Conservation (phyloP, 2,329 filamentous ascomycete genomes). For the Alternaria arbusti region DNA sequence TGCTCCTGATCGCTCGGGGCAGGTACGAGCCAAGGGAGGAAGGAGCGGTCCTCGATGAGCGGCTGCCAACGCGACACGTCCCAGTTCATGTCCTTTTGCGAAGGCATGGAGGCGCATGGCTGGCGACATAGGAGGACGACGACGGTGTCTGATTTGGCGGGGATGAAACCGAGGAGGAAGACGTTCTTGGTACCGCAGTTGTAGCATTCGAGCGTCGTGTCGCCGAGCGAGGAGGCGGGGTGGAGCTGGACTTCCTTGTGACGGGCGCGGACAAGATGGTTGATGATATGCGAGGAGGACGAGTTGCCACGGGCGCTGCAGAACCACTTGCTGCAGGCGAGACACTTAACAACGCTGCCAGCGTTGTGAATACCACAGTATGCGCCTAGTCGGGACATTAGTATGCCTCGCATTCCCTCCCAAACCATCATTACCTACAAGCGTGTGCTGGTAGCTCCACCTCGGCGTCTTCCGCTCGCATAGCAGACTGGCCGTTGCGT, state of each 20-base stretch:
- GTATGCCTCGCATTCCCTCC: not conserved
- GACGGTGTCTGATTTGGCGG: slow-evolving; percentile 97
- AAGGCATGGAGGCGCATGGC: slow-evolving; percentile 91
- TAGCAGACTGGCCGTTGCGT: slow-evolving; percentile 63
- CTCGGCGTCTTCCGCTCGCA: slow-evolving; percentile 69
- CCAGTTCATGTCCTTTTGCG: slow-evolving; percentile 99
- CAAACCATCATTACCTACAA: slow-evolving; percentile 49
- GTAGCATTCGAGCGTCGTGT: slow-evolving; percentile 97
- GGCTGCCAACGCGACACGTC: slow-evolving; percentile 98
- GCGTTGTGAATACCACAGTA: slow-evolving; percentile 98
- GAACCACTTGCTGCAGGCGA: slow-evolving; percentile 98
- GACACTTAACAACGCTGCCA: slow-evolving; percentile 92
- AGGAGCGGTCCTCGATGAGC: slow-evolving; percentile 94
- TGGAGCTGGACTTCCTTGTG: slow-evolving; percentile 99
- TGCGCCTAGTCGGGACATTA: slow-evolving; percentile 53
- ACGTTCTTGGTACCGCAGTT: slow-evolving; percentile 99
- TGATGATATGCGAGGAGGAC: slow-evolving; percentile 96
- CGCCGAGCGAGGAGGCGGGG: slow-evolving; percentile 87
- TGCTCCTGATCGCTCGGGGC: slow-evolving; percentile 93
- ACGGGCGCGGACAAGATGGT: slow-evolving; percentile 93
- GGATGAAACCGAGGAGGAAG: slow-evolving; percentile 96
- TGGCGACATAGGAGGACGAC: slow-evolving; percentile 96
- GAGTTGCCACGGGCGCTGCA: slow-evolving; percentile 97
- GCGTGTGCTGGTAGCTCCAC: slow-evolving; percentile 87
- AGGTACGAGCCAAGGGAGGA: slow-evolving; percentile 90